phyloP scores from a whole-genome alignment of 129 eudicot genomes.

The Artemisia annua region DNA sequence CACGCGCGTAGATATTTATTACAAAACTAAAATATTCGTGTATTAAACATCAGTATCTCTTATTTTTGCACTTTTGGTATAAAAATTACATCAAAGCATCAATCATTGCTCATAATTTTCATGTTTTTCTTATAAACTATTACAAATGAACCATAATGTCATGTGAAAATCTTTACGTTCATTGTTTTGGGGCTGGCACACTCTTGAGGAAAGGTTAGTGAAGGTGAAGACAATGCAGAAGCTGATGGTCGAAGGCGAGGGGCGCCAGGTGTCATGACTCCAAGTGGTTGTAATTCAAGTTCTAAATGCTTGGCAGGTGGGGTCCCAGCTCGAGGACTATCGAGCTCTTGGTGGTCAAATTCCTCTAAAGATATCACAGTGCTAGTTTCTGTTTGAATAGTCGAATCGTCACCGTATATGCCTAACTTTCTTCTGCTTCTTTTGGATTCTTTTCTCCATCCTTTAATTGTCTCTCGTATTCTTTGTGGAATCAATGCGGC shows the following conservation, averaged over 20 bases:
- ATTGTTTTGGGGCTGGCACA: constrained; percentile 36
- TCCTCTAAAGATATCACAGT: constrained; percentile 61
- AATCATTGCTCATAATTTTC: too few relatives aligned
- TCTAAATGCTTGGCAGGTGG: constrained; percentile 25
- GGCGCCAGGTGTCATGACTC: constrained; percentile 29
- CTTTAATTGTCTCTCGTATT: constrained; percentile 84
- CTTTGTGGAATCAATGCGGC: constrained; percentile 90
- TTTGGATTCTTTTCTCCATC: constrained; percentile 88
- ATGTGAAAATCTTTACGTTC: not conserved
- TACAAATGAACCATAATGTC: not conserved
- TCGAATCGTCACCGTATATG: constrained; percentile 63
- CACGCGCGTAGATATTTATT: too few relatives aligned
- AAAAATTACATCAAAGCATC: too few relatives aligned
- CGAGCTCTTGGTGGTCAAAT: constrained; percentile 43
- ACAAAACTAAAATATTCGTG: too few relatives aligned
- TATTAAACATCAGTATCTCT: too few relatives aligned
- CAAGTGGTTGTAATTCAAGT: constrained; percentile 54
- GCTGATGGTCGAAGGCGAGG: constrained; percentile 67
- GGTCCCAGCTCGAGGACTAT: constrained; percentile 42
- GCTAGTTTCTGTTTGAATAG: constrained; percentile 51
- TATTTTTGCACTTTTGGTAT: too few relatives aligned
- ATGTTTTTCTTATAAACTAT: not conserved
- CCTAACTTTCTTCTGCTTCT: constrained; percentile 64
- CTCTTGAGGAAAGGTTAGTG: constrained; percentile 31
- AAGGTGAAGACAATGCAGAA: constrained; percentile 39